These are phyloP conservation scores for Solanum corneliomulleri DNA, from an alignment of 257 asterid species.

Conservation along the genomic window DNA sequence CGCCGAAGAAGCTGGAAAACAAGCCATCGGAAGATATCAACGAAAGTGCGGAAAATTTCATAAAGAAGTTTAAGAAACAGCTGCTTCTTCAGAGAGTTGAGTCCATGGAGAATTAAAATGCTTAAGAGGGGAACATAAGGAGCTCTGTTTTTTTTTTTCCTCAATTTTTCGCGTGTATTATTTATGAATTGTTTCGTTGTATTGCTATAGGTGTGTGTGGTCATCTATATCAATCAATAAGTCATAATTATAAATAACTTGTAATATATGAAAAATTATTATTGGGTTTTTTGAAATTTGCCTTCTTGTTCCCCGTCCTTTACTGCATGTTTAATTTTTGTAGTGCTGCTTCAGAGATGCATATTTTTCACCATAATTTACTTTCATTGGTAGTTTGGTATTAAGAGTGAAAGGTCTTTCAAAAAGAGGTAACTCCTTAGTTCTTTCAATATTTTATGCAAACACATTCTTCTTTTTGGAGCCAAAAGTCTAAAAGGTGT, in stretches of 20 bases:
- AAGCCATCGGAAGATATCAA: constrained; percentile 44
- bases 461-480: not conserved
- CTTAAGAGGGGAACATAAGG: constrained; percentile 44
- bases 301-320: not conserved
- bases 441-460: too few relatives aligned
- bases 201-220: not conserved
- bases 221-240: not conserved
- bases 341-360: not conserved
- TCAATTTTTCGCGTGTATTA: not conserved
- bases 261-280: not conserved
- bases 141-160: not conserved
- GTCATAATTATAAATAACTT: not conserved
- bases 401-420: not conserved
- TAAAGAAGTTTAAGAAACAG: constrained; percentile 53
- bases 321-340: not conserved
- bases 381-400: not conserved
- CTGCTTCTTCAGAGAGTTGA: constrained; percentile 60
- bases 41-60: constrained; percentile 65
- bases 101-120: constrained; percentile 77
- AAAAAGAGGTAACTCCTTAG: not conserved
- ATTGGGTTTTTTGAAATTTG: not conserved
- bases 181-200: not conserved
- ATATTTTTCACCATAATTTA: not conserved
- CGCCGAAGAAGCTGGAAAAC: constrained; percentile 21
- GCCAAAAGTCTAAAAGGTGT: too few relatives aligned